Percentiles rank a stretch among this genome's conserved stretches.
phyloP scores from a whole-genome alignment of 148 eudicot species.

The Hydrangea macrophylla region DNA sequence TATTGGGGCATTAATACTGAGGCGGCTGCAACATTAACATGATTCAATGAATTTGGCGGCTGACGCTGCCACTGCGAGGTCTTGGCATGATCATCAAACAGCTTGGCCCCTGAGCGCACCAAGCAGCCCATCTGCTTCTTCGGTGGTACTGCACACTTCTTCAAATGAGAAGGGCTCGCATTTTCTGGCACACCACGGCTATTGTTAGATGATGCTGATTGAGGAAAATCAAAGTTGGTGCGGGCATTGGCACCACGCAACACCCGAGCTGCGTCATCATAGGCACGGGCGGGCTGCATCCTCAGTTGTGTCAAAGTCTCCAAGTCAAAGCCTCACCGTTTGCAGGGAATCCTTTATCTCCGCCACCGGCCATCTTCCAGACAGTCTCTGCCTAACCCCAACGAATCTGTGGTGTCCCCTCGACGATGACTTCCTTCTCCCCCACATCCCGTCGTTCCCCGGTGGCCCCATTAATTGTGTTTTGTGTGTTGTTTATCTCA shows the following conservation, averaged over 20 bases:
- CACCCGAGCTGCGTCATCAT: slow-evolving; percentile 24
- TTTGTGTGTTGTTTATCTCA: too few relatives aligned
- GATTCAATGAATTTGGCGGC: not conserved
- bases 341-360: slow-evolving; percentile 36
- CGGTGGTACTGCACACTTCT: slow-evolving; percentile 14
- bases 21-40: not conserved
- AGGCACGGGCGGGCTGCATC: slow-evolving; percentile 29
- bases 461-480: too few relatives aligned
- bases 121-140: slow-evolving; percentile 22
- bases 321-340: slow-evolving; percentile 31
- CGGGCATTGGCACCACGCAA: slow-evolving; percentile 26
- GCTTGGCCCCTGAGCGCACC: slow-evolving; percentile 27
- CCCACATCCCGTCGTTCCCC: slow-evolving; percentile 1
- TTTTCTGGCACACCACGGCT: slow-evolving; percentile 1
- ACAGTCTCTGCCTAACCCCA: slow-evolving; percentile 26
- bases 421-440: slow-evolving; percentile 13
- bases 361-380: slow-evolving; percentile 35
- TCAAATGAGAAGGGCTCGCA: slow-evolving; percentile 24
- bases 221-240: slow-evolving; percentile 24
- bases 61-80: not conserved
- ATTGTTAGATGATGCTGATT: not conserved
- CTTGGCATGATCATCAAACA: not conserved
- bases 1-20: not conserved
- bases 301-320: slow-evolving; percentile 33
- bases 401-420: slow-evolving; percentile 25